Evolutionary conservation across 2,329 filamentous ascomycete genomes (phyloP).

Genomic region (Neonectria punicea): DNA sequence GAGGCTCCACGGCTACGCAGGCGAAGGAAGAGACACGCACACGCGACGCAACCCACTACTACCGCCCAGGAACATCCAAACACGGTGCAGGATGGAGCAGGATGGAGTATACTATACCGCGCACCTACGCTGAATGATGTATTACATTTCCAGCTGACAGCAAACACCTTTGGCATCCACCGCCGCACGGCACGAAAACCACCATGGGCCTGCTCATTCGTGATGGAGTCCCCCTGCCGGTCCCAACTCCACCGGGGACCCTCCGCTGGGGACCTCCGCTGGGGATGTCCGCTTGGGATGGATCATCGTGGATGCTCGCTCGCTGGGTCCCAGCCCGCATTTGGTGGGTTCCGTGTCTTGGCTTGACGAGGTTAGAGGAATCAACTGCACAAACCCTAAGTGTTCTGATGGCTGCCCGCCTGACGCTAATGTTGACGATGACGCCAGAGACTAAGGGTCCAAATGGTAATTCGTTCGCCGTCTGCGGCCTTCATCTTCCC

Average conservation of each 20-base stretch:
- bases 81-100: slow-evolving; percentile 11
- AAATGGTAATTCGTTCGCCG: slow-evolving; percentile 1
- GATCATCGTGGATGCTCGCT: neutral
- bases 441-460: slow-evolving; percentile 15
- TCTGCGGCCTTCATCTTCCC: slow-evolving; percentile 8
- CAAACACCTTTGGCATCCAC: slow-evolving; percentile 6
- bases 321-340: slow-evolving; percentile 6
- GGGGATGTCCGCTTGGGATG: neutral
- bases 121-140: neutral
- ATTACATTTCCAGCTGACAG: neutral
- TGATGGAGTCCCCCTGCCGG: neutral
- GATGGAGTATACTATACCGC: neutral
- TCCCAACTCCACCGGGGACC: neutral
- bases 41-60: slow-evolving; percentile 8
- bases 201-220: slow-evolving; percentile 15
- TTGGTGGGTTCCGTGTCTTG: slow-evolving; percentile 15
- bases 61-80: neutral
- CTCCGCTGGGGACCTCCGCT: neutral
- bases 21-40: slow-evolving; percentile 1
- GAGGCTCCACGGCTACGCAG: neutral
- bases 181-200: slow-evolving; percentile 27
- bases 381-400: slow-evolving; percentile 25
- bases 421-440: slow-evolving; percentile 19
- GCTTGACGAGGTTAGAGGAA: slow-evolving; percentile 19
- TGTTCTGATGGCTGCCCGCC: slow-evolving; percentile 23